Evolutionary conservation across 495 filamentous ascomycete species (phyloP), one percentile per base, ranked within the genome.

Genomic region (Penicillium pancosmium): DNA sequence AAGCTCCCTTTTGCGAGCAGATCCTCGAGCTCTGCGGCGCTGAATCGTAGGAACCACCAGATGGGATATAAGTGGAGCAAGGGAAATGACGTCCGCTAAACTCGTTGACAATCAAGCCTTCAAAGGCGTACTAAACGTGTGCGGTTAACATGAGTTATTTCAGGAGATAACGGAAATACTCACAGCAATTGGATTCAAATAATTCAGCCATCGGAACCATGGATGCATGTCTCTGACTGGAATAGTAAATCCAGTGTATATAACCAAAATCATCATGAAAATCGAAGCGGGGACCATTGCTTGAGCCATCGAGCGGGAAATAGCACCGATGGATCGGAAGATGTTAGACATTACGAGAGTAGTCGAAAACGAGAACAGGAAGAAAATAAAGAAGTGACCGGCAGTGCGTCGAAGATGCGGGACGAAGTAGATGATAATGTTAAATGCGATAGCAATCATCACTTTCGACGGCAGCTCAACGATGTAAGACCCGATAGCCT

Each of bases 241-340:
- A 60, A 98, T 91, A 3, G 86, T 86, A 70, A 96, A 97, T 9
- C 93, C 93, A 52, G 92, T 96, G 68, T 94, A 97, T 56, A 96
- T 90, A 64, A 95, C 79, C 40, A 96, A 77, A 44, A 84, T 82
- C 50, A 97, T 80, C 71, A 97, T 93, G 61, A 96, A 81, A 23
- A 96, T 72, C 1, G 90, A 89, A 19, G 91, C 84, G 3, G 91
- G 91, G 1, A 91, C 88, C 85, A 95, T 86, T 48, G 93, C 92
- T 67, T 95, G 90, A 0, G 86, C 86, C 50, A 96, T 75, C 11
- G 91, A 89, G 31, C 90, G 81, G 13, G 92, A 91, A 2, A 88
- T 70, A n/a, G 91, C 85, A 3, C 86, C 92, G 59, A 96, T 93
- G 21, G 84, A 88, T 15, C 93, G 85, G 82, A 96, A 97, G 47